Evolutionary conservation across 768 basidiomycete genomes (phyloP).

Genomic region (Kwoniella heveanensis): DNA sequence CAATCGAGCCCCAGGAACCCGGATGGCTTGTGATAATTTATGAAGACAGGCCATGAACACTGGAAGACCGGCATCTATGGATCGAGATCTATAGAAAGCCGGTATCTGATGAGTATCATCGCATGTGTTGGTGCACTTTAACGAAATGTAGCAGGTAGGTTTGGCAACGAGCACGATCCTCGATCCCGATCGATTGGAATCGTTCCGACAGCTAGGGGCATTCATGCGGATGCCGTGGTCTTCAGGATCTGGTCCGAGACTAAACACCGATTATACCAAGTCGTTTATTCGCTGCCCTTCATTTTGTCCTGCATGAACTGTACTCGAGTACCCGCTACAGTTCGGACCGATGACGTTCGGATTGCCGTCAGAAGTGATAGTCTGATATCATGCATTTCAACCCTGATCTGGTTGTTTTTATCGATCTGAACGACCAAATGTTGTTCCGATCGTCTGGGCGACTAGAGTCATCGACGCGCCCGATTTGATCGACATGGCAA

Average conservation of each 20-base stretch:
- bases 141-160: no score
- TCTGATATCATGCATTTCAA: not conserved
- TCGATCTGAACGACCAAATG: not conserved
- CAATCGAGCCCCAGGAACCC: no score
- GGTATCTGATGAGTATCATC: no score
- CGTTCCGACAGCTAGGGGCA: not conserved
- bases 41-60: no score
- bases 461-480: not conserved
- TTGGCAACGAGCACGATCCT: not conserved
- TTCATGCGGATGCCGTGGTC: not conserved
- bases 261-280: not conserved
- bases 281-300: no score
- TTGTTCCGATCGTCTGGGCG: no score
- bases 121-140: no score
- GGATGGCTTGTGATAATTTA: no score
- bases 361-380: not conserved
- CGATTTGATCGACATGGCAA: constrained; percentile 8
- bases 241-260: not conserved
- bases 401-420: not conserved
- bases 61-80: no score
- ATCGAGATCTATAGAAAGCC: no score
- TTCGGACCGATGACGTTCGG: not conserved
- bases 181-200: not conserved
- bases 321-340: not conserved
- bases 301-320: no score